Base-by-base conservation (phyloP, 805 yeast species). In the Ogataea henricii region DNA sequence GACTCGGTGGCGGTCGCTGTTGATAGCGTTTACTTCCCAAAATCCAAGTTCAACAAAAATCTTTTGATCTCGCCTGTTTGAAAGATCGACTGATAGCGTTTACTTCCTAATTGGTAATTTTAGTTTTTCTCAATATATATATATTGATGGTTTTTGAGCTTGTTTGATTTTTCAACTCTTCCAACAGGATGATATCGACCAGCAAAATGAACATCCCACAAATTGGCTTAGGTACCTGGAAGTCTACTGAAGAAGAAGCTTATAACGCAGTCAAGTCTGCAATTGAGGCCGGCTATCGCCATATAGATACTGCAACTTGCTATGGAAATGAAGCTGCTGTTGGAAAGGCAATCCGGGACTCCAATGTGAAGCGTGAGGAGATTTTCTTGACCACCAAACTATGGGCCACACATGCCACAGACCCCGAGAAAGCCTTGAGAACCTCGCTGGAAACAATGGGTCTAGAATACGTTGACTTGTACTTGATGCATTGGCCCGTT, bases 401-500 rank as follows among this genome's bases (percentile, higher is more conserved):
- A 2, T 46, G 56, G 38, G 54, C 56, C 5, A 47, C 59, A 1
- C 56, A 57, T 52, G 65, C 67, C 36, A 48, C 65, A 10, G 64
- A 63, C 43, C 65, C 66, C 7, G 68, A 58, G 18, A 59, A 55
- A 8, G 71, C 72, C 4, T 54, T 75, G 18, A 67, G 68, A 9
- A 52, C 48, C 10, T 71, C 78, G 9, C 64, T 74, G 54, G 49
- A 58, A 34, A 66, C 64, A 26, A 58, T 73, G 45, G 69, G 65
- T 1, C 44, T 71, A 33, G 77, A 71, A 23, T 74, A 75, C 51
- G 70, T 74, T 23, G 79, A 75, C 51, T 62, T 75, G 48, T 69
- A 69, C 53, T 65, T 74, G 52, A 64, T 72, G 49, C 80, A 75
- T 58, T 73, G 76, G 76, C 79, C 79, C 13, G 23, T 53, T 5